Conservation (phyloP, 805 yeast species). For the Metschnikowia colocasiae region DNA sequence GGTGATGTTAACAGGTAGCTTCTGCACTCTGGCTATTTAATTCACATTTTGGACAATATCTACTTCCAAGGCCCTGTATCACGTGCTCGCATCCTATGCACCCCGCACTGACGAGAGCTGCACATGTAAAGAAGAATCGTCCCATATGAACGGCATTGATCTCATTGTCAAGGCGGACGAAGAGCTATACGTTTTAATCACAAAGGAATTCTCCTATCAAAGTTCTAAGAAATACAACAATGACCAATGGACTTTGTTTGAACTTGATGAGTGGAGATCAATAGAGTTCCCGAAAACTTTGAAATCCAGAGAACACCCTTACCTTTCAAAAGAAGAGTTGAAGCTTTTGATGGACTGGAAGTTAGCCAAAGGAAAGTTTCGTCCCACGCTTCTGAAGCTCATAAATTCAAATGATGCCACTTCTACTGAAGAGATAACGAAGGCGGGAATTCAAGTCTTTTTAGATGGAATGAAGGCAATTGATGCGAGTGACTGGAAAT, state of each 20-base stretch:
- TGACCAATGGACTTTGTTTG: slow-evolving; percentile 25
- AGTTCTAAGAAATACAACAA: slow-evolving; percentile 24
- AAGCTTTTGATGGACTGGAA: slow-evolving; percentile 47
- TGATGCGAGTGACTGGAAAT: slow-evolving; percentile 9
- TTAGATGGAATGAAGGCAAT: slow-evolving; percentile 6
- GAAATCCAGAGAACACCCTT: slow-evolving; percentile 18
- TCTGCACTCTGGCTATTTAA: neutral
- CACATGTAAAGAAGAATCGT: too few species aligned
- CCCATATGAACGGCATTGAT: neutral
- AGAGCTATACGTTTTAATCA: slow-evolving; percentile 25
- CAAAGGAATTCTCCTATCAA: slow-evolving; percentile 26
- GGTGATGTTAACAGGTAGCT: neutral
- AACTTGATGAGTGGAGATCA: slow-evolving; percentile 39
- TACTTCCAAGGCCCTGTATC: neutral
- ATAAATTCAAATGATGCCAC: slow-evolving; percentile 34
- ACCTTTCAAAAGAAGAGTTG: slow-evolving; percentile 40
- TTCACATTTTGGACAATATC: neutral
- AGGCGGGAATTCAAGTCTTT: slow-evolving; percentile 22
- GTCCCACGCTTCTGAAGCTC: slow-evolving; percentile 43
- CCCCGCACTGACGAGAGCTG: neutral
- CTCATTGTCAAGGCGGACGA: slow-evolving; percentile 7
- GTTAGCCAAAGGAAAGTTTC: slow-evolving; percentile 37
- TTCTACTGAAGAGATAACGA: slow-evolving; percentile 28
- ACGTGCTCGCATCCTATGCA: neutral
- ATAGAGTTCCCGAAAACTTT: slow-evolving; percentile 27